Percentiles rank a stretch among this genome's conserved stretches.
Evolutionary conservation across 192 early-diverging fungal genomes (phyloP).

Genomic region (Lobosporangium transversale): DNA sequence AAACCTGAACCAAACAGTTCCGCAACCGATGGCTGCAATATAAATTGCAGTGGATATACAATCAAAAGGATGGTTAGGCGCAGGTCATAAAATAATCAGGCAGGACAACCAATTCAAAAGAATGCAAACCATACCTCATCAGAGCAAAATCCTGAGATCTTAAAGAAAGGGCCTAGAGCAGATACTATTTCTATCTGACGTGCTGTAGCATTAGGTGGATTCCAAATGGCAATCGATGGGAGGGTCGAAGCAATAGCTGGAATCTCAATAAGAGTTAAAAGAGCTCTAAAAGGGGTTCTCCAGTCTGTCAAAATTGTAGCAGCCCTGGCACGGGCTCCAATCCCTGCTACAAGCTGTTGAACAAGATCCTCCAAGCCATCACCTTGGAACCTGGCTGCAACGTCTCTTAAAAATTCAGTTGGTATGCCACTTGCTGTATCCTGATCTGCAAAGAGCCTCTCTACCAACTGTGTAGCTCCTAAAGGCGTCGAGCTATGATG

Average conservation of each 20-base stretch:
- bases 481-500: constrained; percentile 14
- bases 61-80: neutral
- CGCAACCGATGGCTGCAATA: constrained; percentile 55
- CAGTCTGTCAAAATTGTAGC: constrained; percentile 43
- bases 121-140: constrained; percentile 52
- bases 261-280: constrained; percentile 54
- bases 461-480: constrained; percentile 59
- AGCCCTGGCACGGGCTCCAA: constrained; percentile 53
- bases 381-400: constrained; percentile 66
- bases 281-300: constrained; percentile 31
- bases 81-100: neutral
- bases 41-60: constrained; percentile 12
- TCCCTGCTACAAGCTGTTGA: constrained; percentile 57
- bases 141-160: constrained; percentile 60
- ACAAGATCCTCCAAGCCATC: constrained; percentile 74
- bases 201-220: constrained; percentile 63
- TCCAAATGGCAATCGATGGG: constrained; percentile 60
- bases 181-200: constrained; percentile 68
- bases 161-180: constrained; percentile 82
- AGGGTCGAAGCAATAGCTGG: constrained; percentile 67
- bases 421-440: constrained; percentile 73
- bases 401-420: constrained; percentile 68
- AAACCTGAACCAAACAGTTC: constrained; percentile 63
- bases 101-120: neutral
- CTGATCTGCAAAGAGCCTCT: constrained; percentile 59